Evolutionary conservation across 169 alveolate species (phyloP).

Genomic region (Eimeria maxima): DNA sequence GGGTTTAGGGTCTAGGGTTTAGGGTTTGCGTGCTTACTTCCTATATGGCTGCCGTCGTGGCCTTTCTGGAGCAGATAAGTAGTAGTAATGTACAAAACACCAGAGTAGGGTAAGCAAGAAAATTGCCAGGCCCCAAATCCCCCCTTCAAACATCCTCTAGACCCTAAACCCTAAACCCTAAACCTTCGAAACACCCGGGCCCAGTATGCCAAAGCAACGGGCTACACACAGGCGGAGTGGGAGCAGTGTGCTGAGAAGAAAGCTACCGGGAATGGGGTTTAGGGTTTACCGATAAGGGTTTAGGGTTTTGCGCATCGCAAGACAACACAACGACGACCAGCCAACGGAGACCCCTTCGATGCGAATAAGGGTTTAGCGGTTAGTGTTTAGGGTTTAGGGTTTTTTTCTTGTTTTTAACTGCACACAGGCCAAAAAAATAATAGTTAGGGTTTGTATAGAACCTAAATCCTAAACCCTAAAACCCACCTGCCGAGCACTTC

Average conservation of each 20-base stretch:
- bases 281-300: not conserved
- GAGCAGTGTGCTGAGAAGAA: not conserved
- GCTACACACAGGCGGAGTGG: not conserved
- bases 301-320: not conserved
- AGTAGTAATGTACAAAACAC: not conserved
- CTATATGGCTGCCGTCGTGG: not conserved
- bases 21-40: slow-evolving; percentile 9
- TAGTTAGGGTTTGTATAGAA: too few species aligned
- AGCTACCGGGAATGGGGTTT: not conserved
- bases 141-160: slow-evolving; percentile 22
- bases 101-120: not conserved
- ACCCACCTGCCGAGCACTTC: too few species aligned
- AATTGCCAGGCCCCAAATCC: not conserved
- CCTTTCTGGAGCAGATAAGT: not conserved
- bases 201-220: not conserved
- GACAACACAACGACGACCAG: too few species aligned
- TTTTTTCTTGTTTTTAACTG: too few species aligned
- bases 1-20: slow-evolving; percentile 10
- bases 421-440: too few species aligned
- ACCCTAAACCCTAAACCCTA: slow-evolving; percentile 32
- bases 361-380: not conserved
- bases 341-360: too few species aligned
- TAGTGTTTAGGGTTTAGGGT: not conserved
- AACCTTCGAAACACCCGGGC: not conserved
- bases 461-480: too few species aligned